phyloP scores from a whole-genome alignment of 164 flowering plant species.

The Piper longum region DNA sequence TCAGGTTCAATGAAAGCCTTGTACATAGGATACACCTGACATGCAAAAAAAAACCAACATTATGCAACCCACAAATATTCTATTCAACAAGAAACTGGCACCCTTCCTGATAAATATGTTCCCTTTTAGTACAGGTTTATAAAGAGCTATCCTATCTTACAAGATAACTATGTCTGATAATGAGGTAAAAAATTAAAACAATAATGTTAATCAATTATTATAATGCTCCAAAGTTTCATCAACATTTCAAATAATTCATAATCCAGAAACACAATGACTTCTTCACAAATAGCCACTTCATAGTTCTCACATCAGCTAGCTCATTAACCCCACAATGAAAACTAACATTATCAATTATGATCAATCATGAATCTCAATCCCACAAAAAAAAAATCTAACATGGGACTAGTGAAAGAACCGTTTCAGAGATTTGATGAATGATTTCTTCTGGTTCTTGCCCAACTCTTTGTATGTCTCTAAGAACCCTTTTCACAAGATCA shows the following conservation, averaged over 20 bases:
- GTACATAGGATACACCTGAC: slow-evolving; percentile 97
- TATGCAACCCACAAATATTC: not conserved
- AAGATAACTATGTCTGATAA: too few relatives aligned
- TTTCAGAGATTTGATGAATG: slow-evolving; percentile 96
- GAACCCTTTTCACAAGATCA: slow-evolving; percentile 91
- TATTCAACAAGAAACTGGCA: too few relatives aligned
- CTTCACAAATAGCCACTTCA: not conserved
- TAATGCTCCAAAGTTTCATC: too few relatives aligned
- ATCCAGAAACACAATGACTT: too few relatives aligned
- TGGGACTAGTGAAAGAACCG: slow-evolving; percentile 38
- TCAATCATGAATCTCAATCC: not conserved
- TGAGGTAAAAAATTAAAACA: too few relatives aligned
- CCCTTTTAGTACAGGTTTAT: too few relatives aligned
- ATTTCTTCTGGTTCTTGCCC: slow-evolving; percentile 96
- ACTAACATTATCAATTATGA: not conserved
- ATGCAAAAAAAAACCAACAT: not conserved
- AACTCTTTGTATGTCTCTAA: slow-evolving; percentile 94
- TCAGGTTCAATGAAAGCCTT: slow-evolving; percentile 98
- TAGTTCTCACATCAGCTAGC: not conserved
- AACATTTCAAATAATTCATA: too few relatives aligned
- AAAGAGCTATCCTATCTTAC: too few relatives aligned
- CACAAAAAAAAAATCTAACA: slow-evolving; percentile 10
- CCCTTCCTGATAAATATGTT: too few relatives aligned
- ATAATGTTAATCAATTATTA: too few relatives aligned
- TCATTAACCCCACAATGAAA: not conserved